These are phyloP conservation scores for Allantophomopsis cytisporea DNA, from an alignment of 2,329 filamentous ascomycete genomes.

Conservation along the genomic window DNA sequence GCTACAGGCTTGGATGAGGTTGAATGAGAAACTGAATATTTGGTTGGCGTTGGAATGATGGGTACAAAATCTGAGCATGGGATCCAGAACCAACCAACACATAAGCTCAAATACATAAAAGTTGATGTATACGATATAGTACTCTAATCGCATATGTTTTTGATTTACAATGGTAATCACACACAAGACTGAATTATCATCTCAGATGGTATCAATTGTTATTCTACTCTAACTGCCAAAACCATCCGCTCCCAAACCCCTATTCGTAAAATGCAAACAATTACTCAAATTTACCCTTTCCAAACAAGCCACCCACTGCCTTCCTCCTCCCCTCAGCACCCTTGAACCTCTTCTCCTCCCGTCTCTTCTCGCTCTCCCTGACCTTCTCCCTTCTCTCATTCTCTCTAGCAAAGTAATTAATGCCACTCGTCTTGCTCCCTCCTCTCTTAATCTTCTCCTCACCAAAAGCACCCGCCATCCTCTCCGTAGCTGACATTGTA, in stretches of 20 bases:
- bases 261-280: neutral
- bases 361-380: conserved; percentile 40
- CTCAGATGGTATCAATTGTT: too few relatives aligned
- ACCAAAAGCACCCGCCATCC: conserved; percentile 24
- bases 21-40: neutral
- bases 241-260: neutral
- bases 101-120: too few relatives aligned
- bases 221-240: too few relatives aligned
- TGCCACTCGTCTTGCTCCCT: conserved; percentile 44
- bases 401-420: conserved; percentile 46
- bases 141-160: too few relatives aligned
- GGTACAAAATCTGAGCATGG: too few relatives aligned
- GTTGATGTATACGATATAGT: too few relatives aligned
- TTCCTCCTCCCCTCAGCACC: conserved; percentile 42
- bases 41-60: too few relatives aligned
- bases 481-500: conserved; percentile 13
- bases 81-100: too few relatives aligned
- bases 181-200: too few relatives aligned
- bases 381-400: conserved; percentile 40
- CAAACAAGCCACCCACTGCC: conserved; percentile 44
- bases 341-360: conserved; percentile 42
- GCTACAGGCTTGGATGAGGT: neutral
- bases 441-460: conserved; percentile 43
- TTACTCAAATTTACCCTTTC: conserved; percentile 35
- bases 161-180: too few relatives aligned